Evolutionary conservation across 2,329 filamentous ascomycete species (phyloP).

Genomic region (Chalaropsis thielavioides): DNA sequence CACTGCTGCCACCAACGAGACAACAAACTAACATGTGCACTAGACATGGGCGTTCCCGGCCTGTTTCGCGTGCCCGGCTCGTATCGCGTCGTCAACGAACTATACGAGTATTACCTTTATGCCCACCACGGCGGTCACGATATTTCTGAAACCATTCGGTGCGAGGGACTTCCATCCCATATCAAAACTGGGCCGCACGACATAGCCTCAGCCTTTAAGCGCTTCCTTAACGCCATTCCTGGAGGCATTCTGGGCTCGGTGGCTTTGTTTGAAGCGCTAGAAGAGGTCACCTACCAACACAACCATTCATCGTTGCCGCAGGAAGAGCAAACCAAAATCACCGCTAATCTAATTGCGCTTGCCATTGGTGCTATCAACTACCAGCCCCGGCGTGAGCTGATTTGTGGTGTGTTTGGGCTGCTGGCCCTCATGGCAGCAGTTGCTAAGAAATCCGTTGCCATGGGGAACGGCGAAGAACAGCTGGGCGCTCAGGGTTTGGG

Average conservation of each 20-base stretch:
- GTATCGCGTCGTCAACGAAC: constrained; percentile 36
- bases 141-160: constrained; percentile 39
- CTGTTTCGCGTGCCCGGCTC: constrained; percentile 52
- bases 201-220: constrained; percentile 53
- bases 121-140: constrained; percentile 13
- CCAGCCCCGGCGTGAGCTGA: constrained; percentile 45
- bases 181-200: constrained; percentile 48
- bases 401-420: constrained; percentile 53
- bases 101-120: constrained; percentile 50
- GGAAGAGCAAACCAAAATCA: constrained; percentile 41
- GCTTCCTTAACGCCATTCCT: constrained; percentile 46
- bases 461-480: constrained; percentile 14
- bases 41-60: constrained; percentile 35
- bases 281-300: constrained; percentile 22
- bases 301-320: constrained; percentile 36
- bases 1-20: neutral
- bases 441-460: constrained; percentile 36
- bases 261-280: constrained; percentile 45
- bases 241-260: constrained; percentile 53
- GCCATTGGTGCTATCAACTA: constrained; percentile 46
- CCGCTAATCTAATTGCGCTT: constrained; percentile 51
- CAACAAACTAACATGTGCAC: neutral
- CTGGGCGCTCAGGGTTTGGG: constrained; percentile 50
- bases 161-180: constrained; percentile 44
- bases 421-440: constrained; percentile 45